Conservation (phyloP, 352 stramenopile genomes). For the Albugo candida region DNA sequence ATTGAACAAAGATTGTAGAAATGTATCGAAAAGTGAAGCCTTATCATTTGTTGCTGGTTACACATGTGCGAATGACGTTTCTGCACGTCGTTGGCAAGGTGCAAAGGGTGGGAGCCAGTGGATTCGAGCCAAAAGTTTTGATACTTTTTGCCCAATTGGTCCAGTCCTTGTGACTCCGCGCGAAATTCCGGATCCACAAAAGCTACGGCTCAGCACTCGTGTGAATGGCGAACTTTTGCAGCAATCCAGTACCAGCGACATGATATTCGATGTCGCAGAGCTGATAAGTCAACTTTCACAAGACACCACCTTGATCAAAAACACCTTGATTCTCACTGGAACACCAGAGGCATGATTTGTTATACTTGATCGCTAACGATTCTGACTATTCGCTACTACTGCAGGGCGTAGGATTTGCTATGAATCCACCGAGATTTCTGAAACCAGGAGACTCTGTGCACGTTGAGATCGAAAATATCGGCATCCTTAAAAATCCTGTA, state of each 20-base stretch:
- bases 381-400: not conserved
- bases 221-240: constrained; percentile 76
- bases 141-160: constrained; percentile 81
- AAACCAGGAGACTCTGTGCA: constrained; percentile 77
- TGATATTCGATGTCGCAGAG: constrained; percentile 81
- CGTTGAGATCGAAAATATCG: constrained; percentile 81
- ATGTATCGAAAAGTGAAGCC: constrained; percentile 68
- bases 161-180: constrained; percentile 62
- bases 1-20: constrained; percentile 59
- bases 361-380: not conserved
- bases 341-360: constrained; percentile 49
- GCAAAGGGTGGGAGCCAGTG: constrained; percentile 66
- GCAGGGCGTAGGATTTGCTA: constrained; percentile 77
- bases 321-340: constrained; percentile 79
- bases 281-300: constrained; percentile 81
- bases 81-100: constrained; percentile 77
- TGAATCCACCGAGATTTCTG: constrained; percentile 72
- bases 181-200: constrained; percentile 56
- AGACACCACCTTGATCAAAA: constrained; percentile 71
- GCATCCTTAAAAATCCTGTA: constrained; percentile 74
- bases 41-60: constrained; percentile 78
- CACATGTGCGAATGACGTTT: constrained; percentile 78
- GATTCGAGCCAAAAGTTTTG: constrained; percentile 77
- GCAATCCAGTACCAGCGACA: constrained; percentile 74
- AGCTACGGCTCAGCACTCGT: constrained; percentile 50